Conservation (phyloP, 2,329 filamentous ascomycete genomes). For the Verticillium longisporum region DNA sequence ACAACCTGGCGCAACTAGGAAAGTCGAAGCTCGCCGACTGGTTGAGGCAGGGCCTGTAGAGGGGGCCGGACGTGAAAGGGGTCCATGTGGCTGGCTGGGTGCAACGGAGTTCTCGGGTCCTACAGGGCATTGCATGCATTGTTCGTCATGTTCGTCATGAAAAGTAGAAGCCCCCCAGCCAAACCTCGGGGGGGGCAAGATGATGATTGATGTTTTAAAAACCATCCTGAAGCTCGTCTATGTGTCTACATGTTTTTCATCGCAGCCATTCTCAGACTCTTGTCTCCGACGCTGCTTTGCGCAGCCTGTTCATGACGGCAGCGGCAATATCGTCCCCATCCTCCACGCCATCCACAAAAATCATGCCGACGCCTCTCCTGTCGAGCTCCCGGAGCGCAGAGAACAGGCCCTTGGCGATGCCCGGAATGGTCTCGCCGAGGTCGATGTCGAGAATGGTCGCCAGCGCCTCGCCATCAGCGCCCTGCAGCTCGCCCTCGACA, state of each 20-base stretch:
- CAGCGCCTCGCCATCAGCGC: slow-evolving; percentile 21
- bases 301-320: slow-evolving; percentile 76
- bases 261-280: slow-evolving; percentile 29
- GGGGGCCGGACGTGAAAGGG: not conserved
- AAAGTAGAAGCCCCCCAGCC: slow-evolving; percentile 7
- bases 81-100: not conserved
- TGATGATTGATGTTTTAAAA: slow-evolving; percentile 2
- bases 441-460: slow-evolving; percentile 59
- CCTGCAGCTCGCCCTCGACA: slow-evolving; percentile 29
- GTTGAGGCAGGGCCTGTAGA: slow-evolving; percentile 74
- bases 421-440: slow-evolving; percentile 62
- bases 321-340: slow-evolving; percentile 77
- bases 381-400: slow-evolving; percentile 82
- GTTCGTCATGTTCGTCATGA: slow-evolving; percentile 8
- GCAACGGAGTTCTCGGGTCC: slow-evolving; percentile 12
- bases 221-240: slow-evolving; percentile 3
- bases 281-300: slow-evolving; percentile 66
- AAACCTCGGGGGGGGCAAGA: slow-evolving; percentile 3
- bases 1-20: slow-evolving; percentile 90
- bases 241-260: slow-evolving; percentile 3
- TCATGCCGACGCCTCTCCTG: slow-evolving; percentile 67
- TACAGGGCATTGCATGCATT: slow-evolving; percentile 7
- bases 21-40: slow-evolving; percentile 87
- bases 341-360: slow-evolving; percentile 84
- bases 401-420: slow-evolving; percentile 83